phyloP scores from a whole-genome alignment of 2,329 filamentous ascomycete species.

The Plenodomus biglobosus region DNA sequence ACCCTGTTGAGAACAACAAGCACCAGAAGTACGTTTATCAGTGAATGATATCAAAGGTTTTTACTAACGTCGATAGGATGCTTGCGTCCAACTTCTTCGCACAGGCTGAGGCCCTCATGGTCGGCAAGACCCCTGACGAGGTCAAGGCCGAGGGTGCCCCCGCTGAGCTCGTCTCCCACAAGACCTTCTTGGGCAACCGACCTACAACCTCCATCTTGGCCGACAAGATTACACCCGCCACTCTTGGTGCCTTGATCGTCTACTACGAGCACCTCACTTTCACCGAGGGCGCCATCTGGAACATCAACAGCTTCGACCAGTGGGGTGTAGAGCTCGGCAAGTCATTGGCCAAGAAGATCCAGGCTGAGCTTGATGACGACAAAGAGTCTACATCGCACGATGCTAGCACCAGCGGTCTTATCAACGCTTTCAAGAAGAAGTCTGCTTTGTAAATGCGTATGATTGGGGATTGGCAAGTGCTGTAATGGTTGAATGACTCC shows the following conservation, averaged over 20 bases:
- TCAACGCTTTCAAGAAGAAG: conserved; percentile 89
- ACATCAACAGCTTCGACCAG: conserved; percentile 99
- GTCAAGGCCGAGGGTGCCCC: conserved; percentile 74
- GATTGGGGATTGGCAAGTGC: background rate
- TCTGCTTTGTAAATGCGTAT: conserved; percentile 42
- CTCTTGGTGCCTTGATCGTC: conserved; percentile 91
- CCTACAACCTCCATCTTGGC: conserved; percentile 95
- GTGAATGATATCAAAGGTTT: background rate
- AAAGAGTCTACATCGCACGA: conserved; percentile 76
- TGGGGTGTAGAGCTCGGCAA: conserved; percentile 99
- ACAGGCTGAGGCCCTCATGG: conserved; percentile 86
- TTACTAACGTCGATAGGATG: conserved; percentile 58
- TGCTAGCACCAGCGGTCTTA: conserved; percentile 81
- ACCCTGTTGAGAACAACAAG: conserved; percentile 86
- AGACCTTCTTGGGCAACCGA: conserved; percentile 97
- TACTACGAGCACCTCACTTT: conserved; percentile 99
- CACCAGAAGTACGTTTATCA: conserved; percentile 82
- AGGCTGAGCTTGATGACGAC: conserved; percentile 76
- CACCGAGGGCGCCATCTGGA: conserved; percentile 96
- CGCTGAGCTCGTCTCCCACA: conserved; percentile 86
- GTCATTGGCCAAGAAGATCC: conserved; percentile 74
- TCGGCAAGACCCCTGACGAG: conserved; percentile 81
- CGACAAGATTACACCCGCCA: conserved; percentile 88
- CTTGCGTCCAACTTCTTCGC: conserved; percentile 90
- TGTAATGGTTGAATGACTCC: conserved; percentile 15